Evolutionary conservation across 306 rosid species (phyloP), one percentile per base, ranked within the genome.

Genomic region (Acacia acuminata): DNA sequence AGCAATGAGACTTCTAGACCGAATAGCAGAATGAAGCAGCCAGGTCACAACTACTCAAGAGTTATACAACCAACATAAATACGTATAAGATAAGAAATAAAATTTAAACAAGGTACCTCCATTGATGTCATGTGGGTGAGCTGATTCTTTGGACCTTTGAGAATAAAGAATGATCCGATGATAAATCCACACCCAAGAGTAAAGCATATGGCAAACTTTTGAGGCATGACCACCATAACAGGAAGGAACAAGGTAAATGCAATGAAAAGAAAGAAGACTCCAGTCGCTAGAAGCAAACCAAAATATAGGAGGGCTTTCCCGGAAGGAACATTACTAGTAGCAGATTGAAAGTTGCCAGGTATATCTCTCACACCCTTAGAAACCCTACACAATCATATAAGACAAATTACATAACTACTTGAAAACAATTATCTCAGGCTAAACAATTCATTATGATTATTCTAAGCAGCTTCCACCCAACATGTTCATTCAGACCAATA

Each of bases 291-390:
- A 86, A 94, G 67, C 86, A 94, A 80, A 48, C 94, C 96, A 81
- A 94, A 94, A 77, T 94, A 94, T 89, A 94, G 79, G 48, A 94
- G 96, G 81, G 97, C 91, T 86, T 94, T 94, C 63, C 98, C 98
- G 0, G 98, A 94, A 67, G 98, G 98, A 69, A 94, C 82, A 43
- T 30, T 88, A 80, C 92, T 94, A 45, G 97, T 94, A 84, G 97
- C 97, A 55, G 94, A 88, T 84, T 93, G 96, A 78, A 94, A 81
- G 82, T 86, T 92, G 76, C 94, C 97, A 25, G 97, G 98, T 48
- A 94, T 82, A 72, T 94, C 98, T 92, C 97, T 94, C 84, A 94
- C 98, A 84, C 97, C 96, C 83, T 92, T 94, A 61, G 97, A 91
- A 85, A 94, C 96, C 88, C 98, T 94, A 22, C 19, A 82, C 40